Evolutionary conservation across 805 yeast genomes (phyloP), one percentile per base, ranked within the genome.

Genomic region (Zygotorulaspora sp.): DNA sequence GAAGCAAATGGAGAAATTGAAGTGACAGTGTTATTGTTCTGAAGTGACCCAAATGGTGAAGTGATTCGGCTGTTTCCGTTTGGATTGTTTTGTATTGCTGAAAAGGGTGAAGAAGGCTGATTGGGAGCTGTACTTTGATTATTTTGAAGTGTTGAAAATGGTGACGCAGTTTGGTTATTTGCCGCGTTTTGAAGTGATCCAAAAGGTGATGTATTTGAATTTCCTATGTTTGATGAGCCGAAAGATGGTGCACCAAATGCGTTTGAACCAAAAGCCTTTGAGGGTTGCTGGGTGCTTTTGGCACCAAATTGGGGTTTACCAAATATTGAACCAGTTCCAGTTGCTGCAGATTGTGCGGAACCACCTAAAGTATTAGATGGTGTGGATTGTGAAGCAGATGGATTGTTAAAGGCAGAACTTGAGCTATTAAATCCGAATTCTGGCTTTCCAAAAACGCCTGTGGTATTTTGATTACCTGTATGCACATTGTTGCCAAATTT

Each of bases 261-360:
- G 3, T 16, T 11, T 4, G 8, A 20, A 17, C 25, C 16, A 30
- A 30, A 42, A 22, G 50, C 38, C 7, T 52, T 13, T 1, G 45
- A 15, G n/a, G 37, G 13, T 40, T 35, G 4, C 31, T 33, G 30
- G 12, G 30, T n/a, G 4, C 4, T 12, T 5, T n/a, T n/a, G 7
- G 30, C 30, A n/a, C 58, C 62, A 50, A 56, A 55, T 13, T 60
- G 52, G 6, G 57, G 39, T 15, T 38, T 37, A 20, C 46, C 43
- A 28, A 43, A 43, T 3, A 35, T 31, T 5, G 46, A 42, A 15
- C 38, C 40, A 11, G 40, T 11, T 22, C 36, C 29, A 6, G 31
- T 22, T 3, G 40, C 22, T 30, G 26, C 31, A 5, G 35, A 9
- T 11, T 40, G n/a, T 6, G 23, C 13, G 5, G 39, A 11, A 11